Evolutionary conservation across 108 stramenopile genomes (phyloP).

Genomic region (Halocafeteria seosinensis): DNA sequence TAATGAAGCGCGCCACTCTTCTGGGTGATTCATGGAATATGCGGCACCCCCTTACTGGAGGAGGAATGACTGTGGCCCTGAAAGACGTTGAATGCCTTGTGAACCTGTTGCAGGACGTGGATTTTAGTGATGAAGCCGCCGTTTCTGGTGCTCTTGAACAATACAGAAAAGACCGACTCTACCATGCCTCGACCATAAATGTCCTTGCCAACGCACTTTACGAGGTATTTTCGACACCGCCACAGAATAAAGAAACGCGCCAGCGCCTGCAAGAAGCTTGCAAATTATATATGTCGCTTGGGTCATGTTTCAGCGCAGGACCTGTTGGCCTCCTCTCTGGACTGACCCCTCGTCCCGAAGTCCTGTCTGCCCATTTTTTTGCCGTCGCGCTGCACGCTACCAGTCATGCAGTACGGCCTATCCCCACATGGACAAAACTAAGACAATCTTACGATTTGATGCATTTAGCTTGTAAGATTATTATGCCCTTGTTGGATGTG

Average conservation of each 20-base stretch:
- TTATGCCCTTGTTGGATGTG: conserved; percentile 25
- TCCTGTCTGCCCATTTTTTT: conserved; percentile 28
- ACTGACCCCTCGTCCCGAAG: conserved; percentile 23
- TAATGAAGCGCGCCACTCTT: conserved; percentile 2
- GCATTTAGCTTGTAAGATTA: conserved; percentile 26
- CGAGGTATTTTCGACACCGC: conserved; percentile 8
- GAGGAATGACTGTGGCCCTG: conserved; percentile 35
- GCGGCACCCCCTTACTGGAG: conserved; percentile 35
- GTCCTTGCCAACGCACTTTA: conserved; percentile 33
- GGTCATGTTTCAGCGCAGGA: conserved; percentile 26
- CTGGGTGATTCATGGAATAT: conserved; percentile 33
- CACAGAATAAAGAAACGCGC: conserved; percentile 17
- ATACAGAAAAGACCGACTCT: neutral
- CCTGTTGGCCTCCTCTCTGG: conserved; percentile 29
- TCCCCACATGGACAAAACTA: conserved; percentile 10
- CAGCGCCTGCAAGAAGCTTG: conserved; percentile 24
- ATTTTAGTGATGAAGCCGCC: neutral
- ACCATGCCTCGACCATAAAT: conserved; percentile 29
- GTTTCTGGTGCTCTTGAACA: neutral
- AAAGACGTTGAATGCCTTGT: conserved; percentile 21
- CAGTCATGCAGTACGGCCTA: conserved; percentile 14
- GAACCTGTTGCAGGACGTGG: conserved; percentile 6
- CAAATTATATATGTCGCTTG: conserved; percentile 26
- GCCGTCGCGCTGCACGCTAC: conserved; percentile 25
- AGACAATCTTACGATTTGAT: conserved; percentile 17